Base-by-base conservation (phyloP, 768 basidiomycete genomes). In the Tylopilus balloui region DNA sequence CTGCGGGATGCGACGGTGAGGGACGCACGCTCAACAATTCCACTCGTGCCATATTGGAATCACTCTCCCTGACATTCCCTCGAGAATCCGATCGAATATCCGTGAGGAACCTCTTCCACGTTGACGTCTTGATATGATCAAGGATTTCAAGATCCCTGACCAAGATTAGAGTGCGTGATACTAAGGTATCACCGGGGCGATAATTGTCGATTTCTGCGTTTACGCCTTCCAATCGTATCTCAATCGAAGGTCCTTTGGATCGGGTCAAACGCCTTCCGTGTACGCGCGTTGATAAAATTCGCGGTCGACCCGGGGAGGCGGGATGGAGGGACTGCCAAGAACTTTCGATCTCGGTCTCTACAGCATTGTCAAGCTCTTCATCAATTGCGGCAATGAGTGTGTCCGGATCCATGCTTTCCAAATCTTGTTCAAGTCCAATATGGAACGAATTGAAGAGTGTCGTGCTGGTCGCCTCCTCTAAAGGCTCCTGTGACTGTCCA, bases 81-180 rank as follows among this genome's bases (percentile, higher is more conserved):
- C 80, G 80, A 14, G 88, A 83, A 69, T 95, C 92, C 7, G 86
- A 77, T 32, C 86, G 80, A 62, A 96, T 75, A 46, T 83, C 81
- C 4, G 92, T 94, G 51, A 99, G 71, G 66, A 99, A 98, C 66
- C 95, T 98, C 71, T 85, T 88, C 96, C 96, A 99, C 0, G 96
- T 97, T 9, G 93, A 97, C 0, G 93, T 94, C 73, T 90, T 93
- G 75, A 99, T 92, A 62, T 96, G 94, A 66, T 99, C 96, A 43
- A 98, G 71, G 51, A 98, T 96, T 67, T 96, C 92, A 17, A 92
- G 59, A 52, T 90, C 81, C 50, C 70, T 77, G 43, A 93, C 74
- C 11, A 82, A 83, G 13, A 80, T 78, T 40, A 88, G 75, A 2
- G 81, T 77, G 45, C 86, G 75, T 3, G 86, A 86, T 9, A 84